Evolutionary conservation across 169 alveolate species (phyloP).

Genomic region (Eimeria maxima): DNA sequence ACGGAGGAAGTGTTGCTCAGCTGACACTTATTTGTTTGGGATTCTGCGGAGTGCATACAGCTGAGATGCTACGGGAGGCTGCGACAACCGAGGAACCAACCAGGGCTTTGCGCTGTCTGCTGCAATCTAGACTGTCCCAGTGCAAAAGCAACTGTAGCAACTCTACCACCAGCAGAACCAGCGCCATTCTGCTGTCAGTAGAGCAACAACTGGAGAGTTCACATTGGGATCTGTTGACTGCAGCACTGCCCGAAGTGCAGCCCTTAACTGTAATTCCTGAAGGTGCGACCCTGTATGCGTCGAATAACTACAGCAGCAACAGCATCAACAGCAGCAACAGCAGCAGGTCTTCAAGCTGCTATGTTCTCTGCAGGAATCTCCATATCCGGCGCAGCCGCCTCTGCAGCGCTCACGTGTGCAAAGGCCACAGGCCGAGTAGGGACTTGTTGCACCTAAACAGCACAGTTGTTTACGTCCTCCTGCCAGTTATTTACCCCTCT

Average conservation of each 20-base stretch:
- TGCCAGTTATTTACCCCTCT: background rate
- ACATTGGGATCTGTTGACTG: slow-evolving; percentile 21
- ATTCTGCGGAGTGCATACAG: slow-evolving; percentile 10
- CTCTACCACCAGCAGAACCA: slow-evolving; percentile 27
- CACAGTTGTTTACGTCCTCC: background rate
- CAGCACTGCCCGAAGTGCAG: slow-evolving; percentile 64
- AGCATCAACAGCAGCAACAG: slow-evolving; percentile 3
- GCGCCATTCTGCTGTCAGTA: background rate
- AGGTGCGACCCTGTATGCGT: slow-evolving; percentile 12
- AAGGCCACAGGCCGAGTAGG: slow-evolving; percentile 68
- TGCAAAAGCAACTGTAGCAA: background rate
- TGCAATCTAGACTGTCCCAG: slow-evolving; percentile 12
- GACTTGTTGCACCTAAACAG: background rate
- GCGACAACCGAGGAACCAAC: slow-evolving; percentile 23
- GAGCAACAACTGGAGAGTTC: slow-evolving; percentile 4
- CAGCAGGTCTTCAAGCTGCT: background rate
- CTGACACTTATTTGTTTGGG: background rate
- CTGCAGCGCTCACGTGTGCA: slow-evolving; percentile 15
- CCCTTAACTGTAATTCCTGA: slow-evolving; percentile 34
- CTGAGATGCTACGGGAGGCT: slow-evolving; percentile 61
- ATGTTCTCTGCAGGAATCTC: slow-evolving; percentile 3
- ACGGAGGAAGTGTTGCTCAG: background rate
- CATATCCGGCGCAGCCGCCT: slow-evolving; percentile 22
- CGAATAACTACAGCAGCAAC: background rate
- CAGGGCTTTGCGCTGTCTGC: slow-evolving; percentile 39